These are phyloP conservation scores for Dipodascus geniculatus DNA, from an alignment of 805 yeast species.

Conservation along the genomic window DNA sequence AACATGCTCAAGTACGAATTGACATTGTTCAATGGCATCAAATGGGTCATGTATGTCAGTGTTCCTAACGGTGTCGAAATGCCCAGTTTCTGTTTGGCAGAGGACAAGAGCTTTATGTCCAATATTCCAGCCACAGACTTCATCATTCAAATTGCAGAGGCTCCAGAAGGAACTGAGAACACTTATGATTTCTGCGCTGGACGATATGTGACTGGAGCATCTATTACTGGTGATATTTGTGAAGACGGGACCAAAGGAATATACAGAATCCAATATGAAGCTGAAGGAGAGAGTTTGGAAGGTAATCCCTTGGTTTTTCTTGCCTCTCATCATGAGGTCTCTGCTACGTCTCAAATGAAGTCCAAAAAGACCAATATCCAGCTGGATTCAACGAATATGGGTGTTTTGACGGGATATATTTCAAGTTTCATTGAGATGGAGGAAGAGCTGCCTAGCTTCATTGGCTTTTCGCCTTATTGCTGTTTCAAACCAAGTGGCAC, in stretches of 20 bases:
- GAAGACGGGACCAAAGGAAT: slow-evolving; percentile 7
- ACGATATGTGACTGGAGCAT: slow-evolving; percentile 39
- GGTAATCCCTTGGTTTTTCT: slow-evolving; percentile 40
- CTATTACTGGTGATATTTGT: slow-evolving; percentile 28
- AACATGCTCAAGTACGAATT: slow-evolving; percentile 43
- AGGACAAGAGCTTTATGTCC: slow-evolving; percentile 33
- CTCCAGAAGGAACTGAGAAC: slow-evolving; percentile 26
- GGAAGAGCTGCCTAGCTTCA: slow-evolving; percentile 27
- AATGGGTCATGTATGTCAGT: slow-evolving; percentile 55
- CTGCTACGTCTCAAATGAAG: slow-evolving; percentile 26
- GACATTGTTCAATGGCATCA: slow-evolving; percentile 40
- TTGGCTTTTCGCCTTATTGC: slow-evolving; percentile 46
- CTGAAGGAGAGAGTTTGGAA: slow-evolving; percentile 18
- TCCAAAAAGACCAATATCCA: slow-evolving; percentile 23
- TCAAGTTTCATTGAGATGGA: slow-evolving; percentile 23
- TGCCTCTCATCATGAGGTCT: slow-evolving; percentile 44
- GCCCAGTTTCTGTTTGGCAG: slow-evolving; percentile 20
- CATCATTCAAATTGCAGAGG: slow-evolving; percentile 48
- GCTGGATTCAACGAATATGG: slow-evolving; percentile 35
- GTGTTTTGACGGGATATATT: slow-evolving; percentile 26
- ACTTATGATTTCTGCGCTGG: slow-evolving; percentile 55
- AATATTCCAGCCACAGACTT: slow-evolving; percentile 35
- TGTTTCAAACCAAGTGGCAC: slow-evolving; percentile 29
- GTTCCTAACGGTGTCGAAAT: slow-evolving; percentile 15
- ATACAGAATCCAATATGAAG: slow-evolving; percentile 6